Base-by-base conservation (phyloP, 2,329 filamentous ascomycete genomes). In the Penicillium hesseltinei region DNA sequence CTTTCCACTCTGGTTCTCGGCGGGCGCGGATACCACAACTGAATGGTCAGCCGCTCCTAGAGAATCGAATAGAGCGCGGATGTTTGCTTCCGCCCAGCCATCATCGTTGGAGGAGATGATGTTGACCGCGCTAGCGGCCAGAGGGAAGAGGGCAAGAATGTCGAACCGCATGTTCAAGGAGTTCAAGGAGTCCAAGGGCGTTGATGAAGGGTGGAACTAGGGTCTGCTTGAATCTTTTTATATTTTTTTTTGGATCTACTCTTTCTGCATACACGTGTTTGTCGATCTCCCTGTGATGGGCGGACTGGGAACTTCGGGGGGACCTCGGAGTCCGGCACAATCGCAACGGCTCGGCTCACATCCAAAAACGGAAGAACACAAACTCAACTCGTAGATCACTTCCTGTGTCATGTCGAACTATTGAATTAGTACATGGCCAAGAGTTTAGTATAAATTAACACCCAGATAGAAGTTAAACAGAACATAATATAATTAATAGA, bases 31-130 rank as follows among this genome's bases (percentile, higher is more conserved):
- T 6, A 91, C 77, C 10, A 90, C 77, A 9, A 85, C 84, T 10
- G 84, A 77, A 64, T 89, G 82, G 0, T 84, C 84, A 2, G 82
- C 80, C 2, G 72, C 72, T 10, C 73, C 79, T 40, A 90, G 73
- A 13, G 79, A 77, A 51, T 83, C 73, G 72, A 87, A 83, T 51
- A 89, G 76, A 0, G 80, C 78, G 17, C 88, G 82, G 49, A 87
- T 75, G 66, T 90, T 88, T 40, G 81, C 80, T 74, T 89, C 88
- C 5, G 87, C 86, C 88, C 88, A 90, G 35, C 88, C 88, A 68
- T 90, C 88, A 62, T 90, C 88, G 71, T 90, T 90, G 62, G 82
- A 82, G 56, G 87, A 84, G 53, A 90, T 69, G 66, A 88, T 83
- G 63, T 84, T 84, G 45, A 81, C 68, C 53, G 70, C 72, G 27